phyloP scores from a whole-genome alignment of 768 basidiomycete genomes.

The Megacollybia marginata region DNA sequence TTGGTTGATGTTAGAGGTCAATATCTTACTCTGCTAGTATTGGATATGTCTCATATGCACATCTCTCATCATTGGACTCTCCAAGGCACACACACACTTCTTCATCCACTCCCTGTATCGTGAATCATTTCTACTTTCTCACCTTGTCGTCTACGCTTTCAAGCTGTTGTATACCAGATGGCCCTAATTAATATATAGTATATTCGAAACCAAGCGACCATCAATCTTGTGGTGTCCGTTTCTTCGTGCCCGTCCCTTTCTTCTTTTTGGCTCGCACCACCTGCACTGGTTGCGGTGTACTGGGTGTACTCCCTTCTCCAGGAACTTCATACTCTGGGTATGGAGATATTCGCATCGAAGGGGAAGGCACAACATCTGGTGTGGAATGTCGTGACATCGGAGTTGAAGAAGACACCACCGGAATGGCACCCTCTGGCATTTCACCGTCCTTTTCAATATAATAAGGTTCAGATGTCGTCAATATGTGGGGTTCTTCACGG shows the following conservation, averaged over 20 bases:
- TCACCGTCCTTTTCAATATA: conserved; percentile 76
- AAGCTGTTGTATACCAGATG: background rate
- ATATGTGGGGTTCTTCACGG: conserved; percentile 28
- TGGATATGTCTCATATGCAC: background rate
- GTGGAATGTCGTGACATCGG: conserved; percentile 16
- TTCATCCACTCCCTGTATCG: background rate
- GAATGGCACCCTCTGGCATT: conserved; percentile 62
- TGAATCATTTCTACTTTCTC: background rate
- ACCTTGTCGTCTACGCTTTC: background rate
- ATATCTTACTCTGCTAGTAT: background rate
- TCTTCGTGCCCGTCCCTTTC: conserved; percentile 56
- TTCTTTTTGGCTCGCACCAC: conserved; percentile 70
- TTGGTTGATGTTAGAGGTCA: background rate
- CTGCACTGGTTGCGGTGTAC: conserved; percentile 65
- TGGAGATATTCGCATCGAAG: conserved; percentile 16
- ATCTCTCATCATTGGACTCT: background rate
- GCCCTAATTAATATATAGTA: background rate
- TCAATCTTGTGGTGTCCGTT: conserved; percentile 35
- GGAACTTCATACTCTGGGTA: conserved; percentile 51
- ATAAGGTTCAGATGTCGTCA: conserved; percentile 40
- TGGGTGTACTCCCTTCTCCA: conserved; percentile 38
- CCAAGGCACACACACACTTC: background rate
- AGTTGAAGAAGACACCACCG: conserved; percentile 6
- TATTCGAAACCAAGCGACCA: background rate
- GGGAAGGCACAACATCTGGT: conserved; percentile 16